Evolutionary conservation across 73 alveolate species (phyloP), one percentile per base, ranked within the genome.

Genomic region (Paramecium tetraurelia): DNA sequence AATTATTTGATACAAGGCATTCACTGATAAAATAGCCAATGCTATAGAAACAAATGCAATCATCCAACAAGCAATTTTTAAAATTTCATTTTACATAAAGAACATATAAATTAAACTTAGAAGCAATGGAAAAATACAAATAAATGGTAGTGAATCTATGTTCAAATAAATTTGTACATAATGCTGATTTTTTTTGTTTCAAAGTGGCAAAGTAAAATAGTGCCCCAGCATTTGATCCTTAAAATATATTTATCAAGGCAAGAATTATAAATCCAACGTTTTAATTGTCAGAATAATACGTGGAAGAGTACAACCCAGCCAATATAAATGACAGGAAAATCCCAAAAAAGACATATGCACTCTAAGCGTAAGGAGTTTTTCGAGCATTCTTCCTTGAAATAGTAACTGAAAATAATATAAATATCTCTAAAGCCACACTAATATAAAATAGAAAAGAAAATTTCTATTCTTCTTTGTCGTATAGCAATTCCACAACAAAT

Each of bases 271-370:
- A 63, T 31, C 84, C 84, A 1, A 63, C 46, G 24, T 27, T 31
- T 33, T 63, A 63, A 63, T 63, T 63, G 3, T 63, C 84, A 31
- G 84, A 63, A 63, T 63, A 63, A 27, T 63, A 63, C 24, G 46
- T 63, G 24, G 84, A 63, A 7, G 84, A 63, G 31, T 63, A 63
- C 14, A 63, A 33, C 24, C 84, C 84, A 31, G 84, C 84, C 84
- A 63, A 63, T 11, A 63, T 63, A 5, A 63, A 63, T 63, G 84
- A 63, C 14, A 63, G 31, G 27, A 63, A 63, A 14, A 63, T 63
- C 1, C 84, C 84, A 63, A 63, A 63, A 63, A 63, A 63, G 27
- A 63, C 84, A 63, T 63, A 63, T 63, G 84, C 84, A 63, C 84
- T 63, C 84, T 63, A 63, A 31, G 84, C 84, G 24, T 63, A 63